Conservation (phyloP, 441 rosid genomes). For the Arabidopsis hybrid region DNA sequence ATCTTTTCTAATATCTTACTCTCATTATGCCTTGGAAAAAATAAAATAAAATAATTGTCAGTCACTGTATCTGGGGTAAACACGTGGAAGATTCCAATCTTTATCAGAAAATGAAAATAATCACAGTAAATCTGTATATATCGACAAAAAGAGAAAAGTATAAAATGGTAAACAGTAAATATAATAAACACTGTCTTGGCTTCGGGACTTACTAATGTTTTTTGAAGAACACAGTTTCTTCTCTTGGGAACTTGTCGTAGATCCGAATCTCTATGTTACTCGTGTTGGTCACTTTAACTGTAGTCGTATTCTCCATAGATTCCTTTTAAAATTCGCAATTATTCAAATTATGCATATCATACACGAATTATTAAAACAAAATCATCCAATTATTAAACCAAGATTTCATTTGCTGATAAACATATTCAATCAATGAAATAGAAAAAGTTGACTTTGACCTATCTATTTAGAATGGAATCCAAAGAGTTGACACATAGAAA, state of each 20-base stretch:
- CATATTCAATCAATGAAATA: neutral
- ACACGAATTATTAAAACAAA: neutral
- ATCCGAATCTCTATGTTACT: conserved; percentile 42
- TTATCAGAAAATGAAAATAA: conserved; percentile 28
- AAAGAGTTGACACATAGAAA: conserved; percentile 20
- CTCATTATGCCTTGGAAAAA: neutral
- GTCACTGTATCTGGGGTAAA: conserved; percentile 10
- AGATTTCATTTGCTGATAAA: too few species aligned
- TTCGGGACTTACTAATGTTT: conserved; percentile 30
- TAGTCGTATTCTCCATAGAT: neutral
- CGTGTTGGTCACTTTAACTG: conserved; percentile 26
- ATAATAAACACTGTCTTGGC: conserved; percentile 27
- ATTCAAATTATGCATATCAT: too few species aligned
- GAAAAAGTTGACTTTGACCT: conserved; percentile 37
- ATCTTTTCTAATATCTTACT: neutral
- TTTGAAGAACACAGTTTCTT: conserved; percentile 28
- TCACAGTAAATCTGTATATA: conserved; percentile 22
- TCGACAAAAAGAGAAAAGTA: conserved; percentile 32
- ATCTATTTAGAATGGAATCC: conserved; percentile 31
- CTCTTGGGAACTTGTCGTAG: conserved; percentile 39
- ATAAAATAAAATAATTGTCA: neutral
- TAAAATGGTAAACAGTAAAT: neutral
- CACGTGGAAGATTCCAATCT: conserved; percentile 40
- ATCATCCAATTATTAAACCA: too few species aligned
- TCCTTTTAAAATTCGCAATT: neutral